Evolutionary conservation across 768 basidiomycete species (phyloP).

Genomic region (Leccinum disarticulatum): DNA sequence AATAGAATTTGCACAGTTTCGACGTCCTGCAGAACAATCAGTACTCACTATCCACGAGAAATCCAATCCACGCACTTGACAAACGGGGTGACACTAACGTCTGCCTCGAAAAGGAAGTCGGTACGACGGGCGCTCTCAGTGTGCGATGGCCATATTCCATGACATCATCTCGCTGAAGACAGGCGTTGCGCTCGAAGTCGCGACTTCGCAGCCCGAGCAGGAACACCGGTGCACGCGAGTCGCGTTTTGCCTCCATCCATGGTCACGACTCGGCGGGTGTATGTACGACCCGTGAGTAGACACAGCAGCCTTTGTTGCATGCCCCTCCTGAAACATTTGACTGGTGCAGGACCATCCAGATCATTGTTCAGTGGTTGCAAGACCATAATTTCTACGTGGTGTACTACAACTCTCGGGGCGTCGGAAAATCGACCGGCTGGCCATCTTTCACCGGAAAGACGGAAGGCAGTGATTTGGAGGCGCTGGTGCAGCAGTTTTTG

Average conservation of each 20-base stretch:
- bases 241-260: constrained; percentile 78
- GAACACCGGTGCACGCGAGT: constrained; percentile 38
- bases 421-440: constrained; percentile 72
- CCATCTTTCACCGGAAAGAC: constrained; percentile 68
- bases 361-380: constrained; percentile 45
- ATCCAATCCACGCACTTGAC: background rate
- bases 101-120: constrained; percentile 9
- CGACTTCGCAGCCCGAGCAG: constrained; percentile 31
- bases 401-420: constrained; percentile 76
- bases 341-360: constrained; percentile 37
- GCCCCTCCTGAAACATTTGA: background rate
- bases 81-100: background rate
- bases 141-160: constrained; percentile 1
- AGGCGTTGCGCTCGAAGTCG: constrained; percentile 46
- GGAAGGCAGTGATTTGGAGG: constrained; percentile 70
- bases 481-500: constrained; percentile 57
- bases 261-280: constrained; percentile 80
- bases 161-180: constrained; percentile 31
- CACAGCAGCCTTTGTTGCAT: background rate
- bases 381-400: constrained; percentile 55
- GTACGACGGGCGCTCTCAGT: too few relatives aligned
- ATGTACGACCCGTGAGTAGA: constrained; percentile 72
- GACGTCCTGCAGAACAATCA: too few relatives aligned
- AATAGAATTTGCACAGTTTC: background rate
- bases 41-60: background rate